These are phyloP conservation scores for Acacia confusa DNA, from an alignment of 306 rosid species.

Conservation along the genomic window DNA sequence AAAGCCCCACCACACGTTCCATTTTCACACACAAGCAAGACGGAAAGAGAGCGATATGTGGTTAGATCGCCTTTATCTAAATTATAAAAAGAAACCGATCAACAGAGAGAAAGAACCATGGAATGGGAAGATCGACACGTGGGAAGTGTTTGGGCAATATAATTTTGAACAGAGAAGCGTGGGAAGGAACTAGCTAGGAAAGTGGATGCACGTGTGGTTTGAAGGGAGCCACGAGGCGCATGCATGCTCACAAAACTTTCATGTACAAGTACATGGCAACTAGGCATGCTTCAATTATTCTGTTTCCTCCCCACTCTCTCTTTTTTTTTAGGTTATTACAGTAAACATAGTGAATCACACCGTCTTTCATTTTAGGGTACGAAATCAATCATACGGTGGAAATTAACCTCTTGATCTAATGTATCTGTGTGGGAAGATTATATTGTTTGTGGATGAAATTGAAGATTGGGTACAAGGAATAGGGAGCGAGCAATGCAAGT, in stretches of 20 bases:
- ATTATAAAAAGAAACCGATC: not conserved
- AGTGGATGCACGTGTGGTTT: conserved; percentile 48
- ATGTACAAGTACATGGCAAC: conserved; percentile 3
- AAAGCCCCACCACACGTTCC: not conserved
- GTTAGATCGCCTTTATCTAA: not conserved
- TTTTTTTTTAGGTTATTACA: no score
- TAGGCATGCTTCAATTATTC: conserved; percentile 24
- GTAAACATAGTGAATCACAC: conserved; percentile 10
- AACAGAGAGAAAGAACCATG: not conserved
- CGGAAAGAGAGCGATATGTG: not conserved
- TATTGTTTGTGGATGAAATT: not conserved
- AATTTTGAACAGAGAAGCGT: not conserved
- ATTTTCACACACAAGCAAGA: conserved; percentile 7
- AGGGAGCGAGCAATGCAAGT: not conserved
- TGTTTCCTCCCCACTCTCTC: not conserved
- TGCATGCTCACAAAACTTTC: conserved; percentile 24
- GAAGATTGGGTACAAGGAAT: no score
- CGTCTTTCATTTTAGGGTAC: not conserved
- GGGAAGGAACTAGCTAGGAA: not conserved
- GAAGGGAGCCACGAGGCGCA: conserved; percentile 38
- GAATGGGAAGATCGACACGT: not conserved
- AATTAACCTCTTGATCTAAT: no score
- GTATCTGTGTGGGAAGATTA: no score
- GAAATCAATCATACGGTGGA: not conserved
- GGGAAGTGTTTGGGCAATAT: conserved; percentile 2